phyloP scores from a whole-genome alignment of 169 alveolate genomes.

The Neospora caninum region DNA sequence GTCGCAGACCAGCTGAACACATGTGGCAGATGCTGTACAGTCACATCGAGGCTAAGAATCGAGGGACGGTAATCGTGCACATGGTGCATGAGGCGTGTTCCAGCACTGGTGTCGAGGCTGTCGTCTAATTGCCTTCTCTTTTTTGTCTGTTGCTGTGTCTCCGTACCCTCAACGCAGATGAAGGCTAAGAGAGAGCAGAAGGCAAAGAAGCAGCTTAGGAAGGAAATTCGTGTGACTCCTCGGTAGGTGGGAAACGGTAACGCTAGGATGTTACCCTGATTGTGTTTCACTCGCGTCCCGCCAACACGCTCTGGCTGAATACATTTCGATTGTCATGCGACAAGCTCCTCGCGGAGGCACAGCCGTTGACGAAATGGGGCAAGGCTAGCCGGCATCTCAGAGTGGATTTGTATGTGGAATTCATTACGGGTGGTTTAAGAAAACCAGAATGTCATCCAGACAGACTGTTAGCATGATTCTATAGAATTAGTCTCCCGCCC shows the following conservation, averaged over 20 bases:
- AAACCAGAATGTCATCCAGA: too few relatives aligned
- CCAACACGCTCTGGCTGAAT: neutral
- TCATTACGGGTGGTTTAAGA: too few relatives aligned
- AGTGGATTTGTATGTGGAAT: too few relatives aligned
- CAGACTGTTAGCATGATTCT: too few relatives aligned
- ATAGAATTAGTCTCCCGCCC: too few relatives aligned
- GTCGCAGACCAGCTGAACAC: too few relatives aligned
- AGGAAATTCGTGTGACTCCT: constrained; percentile 14
- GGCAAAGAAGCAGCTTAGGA: neutral
- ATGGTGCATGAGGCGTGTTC: too few relatives aligned
- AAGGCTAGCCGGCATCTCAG: neutral
- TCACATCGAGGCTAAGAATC: too few relatives aligned
- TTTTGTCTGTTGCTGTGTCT: neutral
- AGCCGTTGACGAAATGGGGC: neutral
- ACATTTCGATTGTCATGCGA: neutral
- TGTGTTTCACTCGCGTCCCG: neutral
- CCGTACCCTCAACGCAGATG: neutral
- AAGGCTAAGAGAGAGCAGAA: neutral
- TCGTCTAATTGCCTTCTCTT: too few relatives aligned
- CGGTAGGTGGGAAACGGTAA: neutral
- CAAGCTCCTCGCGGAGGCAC: neutral
- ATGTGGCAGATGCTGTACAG: too few relatives aligned
- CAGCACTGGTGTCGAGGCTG: too few relatives aligned
- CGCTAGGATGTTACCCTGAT: neutral
- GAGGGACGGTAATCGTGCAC: too few relatives aligned